These are phyloP conservation scores for Magnusiomyces sp. DNA, from an alignment of 1,139 yeast genomes.

Conservation along the genomic window DNA sequence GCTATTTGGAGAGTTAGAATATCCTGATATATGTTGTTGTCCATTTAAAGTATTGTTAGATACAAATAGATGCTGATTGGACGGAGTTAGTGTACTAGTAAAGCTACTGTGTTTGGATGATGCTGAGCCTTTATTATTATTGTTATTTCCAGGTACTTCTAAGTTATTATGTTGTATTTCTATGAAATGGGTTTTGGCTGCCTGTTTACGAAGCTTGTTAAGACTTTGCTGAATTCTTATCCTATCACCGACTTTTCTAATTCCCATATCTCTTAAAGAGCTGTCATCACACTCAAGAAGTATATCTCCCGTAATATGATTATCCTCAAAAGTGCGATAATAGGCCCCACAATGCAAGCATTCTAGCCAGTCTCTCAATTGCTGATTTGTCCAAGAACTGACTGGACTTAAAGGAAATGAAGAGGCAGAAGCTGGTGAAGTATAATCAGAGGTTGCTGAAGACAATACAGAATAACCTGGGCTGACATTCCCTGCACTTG, in stretches of 20 bases:
- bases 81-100: neutral
- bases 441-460: constrained; percentile 3
- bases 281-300: constrained; percentile 56
- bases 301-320: constrained; percentile 54
- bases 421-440: constrained; percentile 9
- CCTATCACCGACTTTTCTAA: constrained; percentile 75
- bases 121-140: no score
- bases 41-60: no score
- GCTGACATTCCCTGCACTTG: neutral
- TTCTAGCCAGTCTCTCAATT: constrained; percentile 29
- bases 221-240: constrained; percentile 51
- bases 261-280: constrained; percentile 68
- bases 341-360: constrained; percentile 24
- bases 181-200: constrained; percentile 29
- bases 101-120: constrained; percentile 7
- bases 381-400: constrained; percentile 25
- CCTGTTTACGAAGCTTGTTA: constrained; percentile 18
- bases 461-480: neutral
- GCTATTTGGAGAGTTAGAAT: neutral
- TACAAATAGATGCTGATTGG: neutral
- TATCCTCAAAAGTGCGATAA: constrained; percentile 24
- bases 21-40: neutral
- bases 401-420: constrained; percentile 10
- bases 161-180: neutral
- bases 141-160: no score